Evolutionary conservation across 225 moss, liverwort and hornwort species (phyloP).

Genomic region (Asterella californica): DNA sequence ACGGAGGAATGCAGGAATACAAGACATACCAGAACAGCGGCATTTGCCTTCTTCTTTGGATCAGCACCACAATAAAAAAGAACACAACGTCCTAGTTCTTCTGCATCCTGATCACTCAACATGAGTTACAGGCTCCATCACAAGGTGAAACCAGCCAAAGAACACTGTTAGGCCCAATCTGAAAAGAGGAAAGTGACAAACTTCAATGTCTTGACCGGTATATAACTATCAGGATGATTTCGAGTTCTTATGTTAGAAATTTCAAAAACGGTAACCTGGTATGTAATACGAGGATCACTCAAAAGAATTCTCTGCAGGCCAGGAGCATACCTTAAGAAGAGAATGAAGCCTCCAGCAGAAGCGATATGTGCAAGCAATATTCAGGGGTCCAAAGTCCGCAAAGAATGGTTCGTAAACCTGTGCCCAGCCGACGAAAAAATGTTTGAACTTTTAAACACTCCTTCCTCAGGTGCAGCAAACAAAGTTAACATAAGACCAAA

Average conservation of each 20-base stretch:
- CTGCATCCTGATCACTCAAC: conserved; percentile 76
- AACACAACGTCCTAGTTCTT: conserved; percentile 88
- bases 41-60: conserved; percentile 84
- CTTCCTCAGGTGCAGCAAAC: background rate
- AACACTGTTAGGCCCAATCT: conserved; percentile 30
- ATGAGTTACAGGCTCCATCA: conserved; percentile 39
- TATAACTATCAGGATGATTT: background rate
- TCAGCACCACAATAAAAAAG: conserved; percentile 82
- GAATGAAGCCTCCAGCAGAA: conserved; percentile 97
- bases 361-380: conserved; percentile 89
- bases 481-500: background rate
- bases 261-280: too few species aligned
- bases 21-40: conserved; percentile 86
- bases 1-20: background rate
- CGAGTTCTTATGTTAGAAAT: background rate
- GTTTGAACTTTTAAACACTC: background rate
- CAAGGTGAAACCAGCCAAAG: conserved; percentile 34
- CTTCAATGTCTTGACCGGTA: background rate
- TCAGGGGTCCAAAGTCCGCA: conserved; percentile 93
- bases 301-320: background rate
- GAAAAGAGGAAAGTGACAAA: background rate
- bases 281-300: too few species aligned
- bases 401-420: conserved; percentile 99
- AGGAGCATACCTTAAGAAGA: conserved; percentile 81
- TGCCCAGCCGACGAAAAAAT: background rate